phyloP scores from a whole-genome alignment of 2,329 filamentous ascomycete genomes.

The Teratosphaeria nubilosa region DNA sequence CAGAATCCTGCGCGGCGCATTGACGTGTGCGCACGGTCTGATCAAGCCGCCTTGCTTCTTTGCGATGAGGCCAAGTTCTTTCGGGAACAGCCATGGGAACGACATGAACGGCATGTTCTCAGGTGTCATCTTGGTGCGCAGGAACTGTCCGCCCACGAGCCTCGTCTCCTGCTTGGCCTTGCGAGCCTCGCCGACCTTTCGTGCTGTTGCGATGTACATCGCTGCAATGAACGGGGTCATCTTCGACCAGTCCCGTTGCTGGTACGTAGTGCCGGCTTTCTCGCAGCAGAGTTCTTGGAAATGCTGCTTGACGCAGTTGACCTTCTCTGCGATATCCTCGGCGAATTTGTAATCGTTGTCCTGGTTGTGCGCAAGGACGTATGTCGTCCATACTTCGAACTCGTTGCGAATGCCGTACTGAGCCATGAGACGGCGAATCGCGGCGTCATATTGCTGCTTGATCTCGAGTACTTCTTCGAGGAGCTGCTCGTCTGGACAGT shows the following conservation, averaged over 20 bases:
- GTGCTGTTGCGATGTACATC: conserved; percentile 75
- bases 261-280: conserved; percentile 41
- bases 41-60: conserved; percentile 22
- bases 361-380: conserved; percentile 64
- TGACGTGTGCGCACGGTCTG: not conserved
- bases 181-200: conserved; percentile 52
- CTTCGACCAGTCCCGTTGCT: conserved; percentile 37
- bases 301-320: conserved; percentile 54
- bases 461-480: conserved; percentile 53
- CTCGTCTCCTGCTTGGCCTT: conserved; percentile 36
- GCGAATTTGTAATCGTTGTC: conserved; percentile 76
- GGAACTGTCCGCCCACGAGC: conserved; percentile 20
- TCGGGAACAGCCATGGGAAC: conserved; percentile 85
- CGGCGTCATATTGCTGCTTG: conserved; percentile 69
- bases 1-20: not conserved
- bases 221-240: conserved; percentile 69
- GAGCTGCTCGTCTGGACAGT: conserved; percentile 44
- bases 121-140: conserved; percentile 24
- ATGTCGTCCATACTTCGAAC: conserved; percentile 85
- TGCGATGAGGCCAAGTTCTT: conserved; percentile 61
- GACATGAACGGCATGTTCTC: conserved; percentile 70
- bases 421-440: conserved; percentile 68
- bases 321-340: conserved; percentile 67
- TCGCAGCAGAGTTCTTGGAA: conserved; percentile 59
- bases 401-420: conserved; percentile 77